Base-by-base conservation (phyloP, 169 alveolate species). In the Theileria orientalis region DNA sequence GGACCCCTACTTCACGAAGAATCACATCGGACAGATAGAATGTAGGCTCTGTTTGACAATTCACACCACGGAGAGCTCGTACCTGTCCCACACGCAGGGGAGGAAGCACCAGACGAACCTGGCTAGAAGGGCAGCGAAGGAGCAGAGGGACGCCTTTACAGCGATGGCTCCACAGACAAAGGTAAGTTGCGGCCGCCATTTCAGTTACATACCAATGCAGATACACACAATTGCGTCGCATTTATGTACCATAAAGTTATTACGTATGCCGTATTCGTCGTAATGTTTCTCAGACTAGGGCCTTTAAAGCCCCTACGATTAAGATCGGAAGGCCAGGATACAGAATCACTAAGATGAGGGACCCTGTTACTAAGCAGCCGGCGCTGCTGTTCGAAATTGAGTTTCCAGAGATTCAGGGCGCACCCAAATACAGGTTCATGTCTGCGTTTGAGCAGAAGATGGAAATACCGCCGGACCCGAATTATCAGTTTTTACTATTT, bases 271-370 rank as follows among this genome's bases (percentile, higher is more conserved):
- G n/a, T n/a, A n/a, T n/a, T n/a, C n/a, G n/a, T n/a, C n/a, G n/a
- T n/a, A n/a, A n/a, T n/a, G n/a, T n/a, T n/a, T n/a, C n/a, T 27
- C 29, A 27, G 69, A 23, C 69, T 25, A 69, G 84, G 7, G 90
- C 82, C 68, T 67, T 42, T 67, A 92, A 76, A 41, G 84, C 74
- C 35, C 87, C 85, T 82, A 82, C 72, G 44, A 68, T 93, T 37
- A 97, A 95, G 90, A 98, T 98, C 14, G 99, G 99, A 1, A 84
- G 98, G 47, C 99, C 99, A 19, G 99, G 99, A 8, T 97, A 98
- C 80, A 92, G 97, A 64, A 97, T 98, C 37, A 93, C 97, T 30
- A 96, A 96, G 87, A 93, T 94, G 90, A 85, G 94, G 40, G 98
- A 96, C 84, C 97, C 96, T 14, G 95, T 90, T 56, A 94, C 96